Evolutionary conservation across 805 yeast species (phyloP).

Genomic region (Suhomyces kilbournensis): DNA sequence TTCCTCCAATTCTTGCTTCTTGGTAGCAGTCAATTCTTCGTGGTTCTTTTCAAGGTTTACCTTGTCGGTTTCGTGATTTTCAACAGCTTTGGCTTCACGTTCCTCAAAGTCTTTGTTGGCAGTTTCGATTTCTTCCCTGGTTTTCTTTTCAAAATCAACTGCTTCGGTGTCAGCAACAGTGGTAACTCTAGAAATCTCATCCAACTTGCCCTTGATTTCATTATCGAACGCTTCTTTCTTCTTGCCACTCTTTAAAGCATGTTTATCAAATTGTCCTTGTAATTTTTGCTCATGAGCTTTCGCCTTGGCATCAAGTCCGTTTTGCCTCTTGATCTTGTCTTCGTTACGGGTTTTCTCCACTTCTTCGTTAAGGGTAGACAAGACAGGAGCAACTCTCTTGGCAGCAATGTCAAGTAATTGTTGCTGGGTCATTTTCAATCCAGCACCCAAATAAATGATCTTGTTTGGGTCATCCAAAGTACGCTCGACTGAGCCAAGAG

Average conservation of each 20-base stretch:
- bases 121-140: slow-evolving; percentile 42
- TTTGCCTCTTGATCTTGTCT: slow-evolving; percentile 42
- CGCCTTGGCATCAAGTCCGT: slow-evolving; percentile 35
- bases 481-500: slow-evolving; percentile 44
- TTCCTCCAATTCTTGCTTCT: slow-evolving; percentile 41
- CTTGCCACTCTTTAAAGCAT: slow-evolving; percentile 36
- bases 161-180: slow-evolving; percentile 31
- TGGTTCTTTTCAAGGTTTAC: slow-evolving; percentile 42
- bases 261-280: slow-evolving; percentile 34
- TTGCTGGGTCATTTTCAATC: slow-evolving; percentile 51
- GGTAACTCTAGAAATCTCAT: slow-evolving; percentile 18
- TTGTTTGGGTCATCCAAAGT: slow-evolving; percentile 49
- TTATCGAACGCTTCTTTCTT: slow-evolving; percentile 37
- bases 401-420: slow-evolving; percentile 56
- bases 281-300: slow-evolving; percentile 35
- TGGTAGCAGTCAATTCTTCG: slow-evolving; percentile 44
- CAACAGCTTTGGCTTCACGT: slow-evolving; percentile 48
- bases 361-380: slow-evolving; percentile 48
- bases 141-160: slow-evolving; percentile 38
- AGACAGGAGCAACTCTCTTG: slow-evolving; percentile 52
- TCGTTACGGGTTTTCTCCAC: slow-evolving; percentile 43
- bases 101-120: slow-evolving; percentile 43
- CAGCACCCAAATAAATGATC: slow-evolving; percentile 51
- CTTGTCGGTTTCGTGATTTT: slow-evolving; percentile 43
- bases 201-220: slow-evolving; percentile 37